Percentiles rank a stretch among this genome's conserved stretches.
Evolutionary conservation across 2,329 filamentous ascomycete genomes (phyloP).

Genomic region (Aspergillus chevalieri): DNA sequence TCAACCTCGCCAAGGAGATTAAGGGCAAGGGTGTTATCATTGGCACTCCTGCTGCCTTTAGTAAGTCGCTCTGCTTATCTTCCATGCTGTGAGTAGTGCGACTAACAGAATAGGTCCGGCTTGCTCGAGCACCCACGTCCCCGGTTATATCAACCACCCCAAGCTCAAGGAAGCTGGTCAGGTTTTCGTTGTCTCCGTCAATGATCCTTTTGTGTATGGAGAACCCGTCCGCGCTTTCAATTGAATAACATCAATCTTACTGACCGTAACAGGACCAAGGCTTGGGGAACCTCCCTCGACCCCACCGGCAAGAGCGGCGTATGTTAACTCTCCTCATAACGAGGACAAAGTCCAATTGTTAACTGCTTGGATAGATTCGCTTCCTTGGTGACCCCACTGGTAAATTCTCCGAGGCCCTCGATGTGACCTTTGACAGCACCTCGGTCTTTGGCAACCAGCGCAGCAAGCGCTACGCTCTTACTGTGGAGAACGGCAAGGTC

Average conservation of each 20-base stretch:
- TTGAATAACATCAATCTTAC: neutral
- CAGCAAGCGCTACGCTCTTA: slow-evolving; percentile 81
- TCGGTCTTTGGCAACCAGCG: slow-evolving; percentile 75
- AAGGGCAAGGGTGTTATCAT: slow-evolving; percentile 73
- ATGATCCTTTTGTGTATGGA: slow-evolving; percentile 86
- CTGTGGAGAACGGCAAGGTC: slow-evolving; percentile 79
- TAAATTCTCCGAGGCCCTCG: slow-evolving; percentile 74
- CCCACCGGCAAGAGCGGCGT: slow-evolving; percentile 68
- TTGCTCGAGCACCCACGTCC: slow-evolving; percentile 68
- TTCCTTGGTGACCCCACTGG: slow-evolving; percentile 79
- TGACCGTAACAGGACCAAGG: slow-evolving; percentile 64
- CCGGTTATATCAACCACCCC: slow-evolving; percentile 75
- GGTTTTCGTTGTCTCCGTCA: slow-evolving; percentile 87
- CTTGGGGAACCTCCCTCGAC: slow-evolving; percentile 75
- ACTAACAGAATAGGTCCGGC: slow-evolving; percentile 43
- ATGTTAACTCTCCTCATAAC: slow-evolving; percentile 36
- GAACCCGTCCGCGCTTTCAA: neutral
- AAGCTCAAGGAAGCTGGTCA: slow-evolving; percentile 72
- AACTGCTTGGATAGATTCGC: slow-evolving; percentile 56
- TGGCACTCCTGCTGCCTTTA: slow-evolving; percentile 76
- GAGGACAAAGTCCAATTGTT: neutral
- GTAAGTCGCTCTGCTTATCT: slow-evolving; percentile 30
- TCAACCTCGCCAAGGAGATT: slow-evolving; percentile 77
- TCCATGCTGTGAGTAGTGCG: neutral
- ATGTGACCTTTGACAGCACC: slow-evolving; percentile 72